Evolutionary conservation across 306 rosid genomes (phyloP), one percentile per base, ranked within the genome.

Genomic region (Vigna unguiculata): DNA sequence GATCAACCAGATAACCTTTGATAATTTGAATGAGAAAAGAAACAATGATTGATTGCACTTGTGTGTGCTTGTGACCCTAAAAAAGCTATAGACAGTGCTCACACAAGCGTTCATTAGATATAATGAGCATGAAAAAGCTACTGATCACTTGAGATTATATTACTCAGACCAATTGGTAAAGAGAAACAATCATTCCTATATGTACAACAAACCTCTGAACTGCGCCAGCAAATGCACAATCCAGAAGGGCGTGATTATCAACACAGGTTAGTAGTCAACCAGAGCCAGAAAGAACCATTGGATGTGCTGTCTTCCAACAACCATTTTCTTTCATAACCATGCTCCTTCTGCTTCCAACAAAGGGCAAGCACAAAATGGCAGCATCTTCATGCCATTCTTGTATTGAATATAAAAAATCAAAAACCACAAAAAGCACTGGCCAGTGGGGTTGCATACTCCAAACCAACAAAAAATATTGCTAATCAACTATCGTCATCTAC

Each of bases 401-500:
- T 80, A 83, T 83, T 75, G 78, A 69, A 46, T 38, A 53, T 55
- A 28, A n/a, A 57, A 19, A 17, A 51, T 34, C 32, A 32, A 45
- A 59, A 83, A 81, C 75, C 70, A 71, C 41, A 55, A 81, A 81
- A 47, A 54, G 74, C 79, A 85, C 89, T 83, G 71, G 84, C 78
- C 46, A 86, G 75, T 85, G 81, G 90, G 82, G 36, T 63, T 74
- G 70, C 84, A 64, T 61, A 59, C 72, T 78, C 86, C 84, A 72
- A 81, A 47, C 77, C 74, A 80, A 85, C 57, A 49, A 66, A 84
- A 83, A 83, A 83, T 72, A 64, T 70, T 74, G 76, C 87, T 34
- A 78, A 82, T 91, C 90, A 94, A 86, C 89, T 91, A 78, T 91
- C 97, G 32, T 91, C 98, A 24, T 94, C 97, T 84, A 90, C 84